A percentile compares a stretch with the other conserved stretches of the same genome.
phyloP scores from a whole-genome alignment of 495 filamentous ascomycete species.

The Glutinoglossum americanum region DNA sequence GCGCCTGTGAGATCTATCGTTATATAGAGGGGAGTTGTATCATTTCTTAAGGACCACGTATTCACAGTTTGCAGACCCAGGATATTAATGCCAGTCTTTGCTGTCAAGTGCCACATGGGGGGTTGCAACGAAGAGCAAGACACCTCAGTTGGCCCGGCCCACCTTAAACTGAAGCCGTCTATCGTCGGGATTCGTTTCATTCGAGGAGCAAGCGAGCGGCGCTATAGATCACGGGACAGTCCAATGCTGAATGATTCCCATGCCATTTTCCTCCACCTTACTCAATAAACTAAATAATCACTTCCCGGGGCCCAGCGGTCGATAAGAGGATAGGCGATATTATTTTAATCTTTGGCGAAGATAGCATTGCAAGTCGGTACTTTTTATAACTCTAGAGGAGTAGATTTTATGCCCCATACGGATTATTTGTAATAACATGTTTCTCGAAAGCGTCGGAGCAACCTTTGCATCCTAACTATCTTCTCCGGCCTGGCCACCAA shows the following conservation, averaged over 20 bases:
- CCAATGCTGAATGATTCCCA: no score
- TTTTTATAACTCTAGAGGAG: no score
- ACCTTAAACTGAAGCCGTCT: not conserved
- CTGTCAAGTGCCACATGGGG: not conserved
- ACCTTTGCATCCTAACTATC: not conserved
- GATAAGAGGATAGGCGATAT: no score
- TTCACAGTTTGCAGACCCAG: not conserved
- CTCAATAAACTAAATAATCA: no score
- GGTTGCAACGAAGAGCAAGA: not conserved
- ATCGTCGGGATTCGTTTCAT: not conserved
- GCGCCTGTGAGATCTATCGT: not conserved
- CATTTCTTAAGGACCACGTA: not conserved
- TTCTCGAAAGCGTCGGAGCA: not conserved
- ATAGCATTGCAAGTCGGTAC: no score
- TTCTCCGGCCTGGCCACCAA: conserved; percentile 31
- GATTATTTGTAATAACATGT: no score
- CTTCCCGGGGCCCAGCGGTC: no score
- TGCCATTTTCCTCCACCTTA: no score
- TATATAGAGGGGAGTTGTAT: not conserved
- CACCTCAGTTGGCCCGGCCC: not conserved
- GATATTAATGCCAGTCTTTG: not conserved
- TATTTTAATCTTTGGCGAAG: no score
- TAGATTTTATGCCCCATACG: no score
- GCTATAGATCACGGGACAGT: not conserved
- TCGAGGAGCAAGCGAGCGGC: not conserved